Conservation (phyloP, 2,329 filamentous ascomycete genomes). For the Triangularia setosa region DNA sequence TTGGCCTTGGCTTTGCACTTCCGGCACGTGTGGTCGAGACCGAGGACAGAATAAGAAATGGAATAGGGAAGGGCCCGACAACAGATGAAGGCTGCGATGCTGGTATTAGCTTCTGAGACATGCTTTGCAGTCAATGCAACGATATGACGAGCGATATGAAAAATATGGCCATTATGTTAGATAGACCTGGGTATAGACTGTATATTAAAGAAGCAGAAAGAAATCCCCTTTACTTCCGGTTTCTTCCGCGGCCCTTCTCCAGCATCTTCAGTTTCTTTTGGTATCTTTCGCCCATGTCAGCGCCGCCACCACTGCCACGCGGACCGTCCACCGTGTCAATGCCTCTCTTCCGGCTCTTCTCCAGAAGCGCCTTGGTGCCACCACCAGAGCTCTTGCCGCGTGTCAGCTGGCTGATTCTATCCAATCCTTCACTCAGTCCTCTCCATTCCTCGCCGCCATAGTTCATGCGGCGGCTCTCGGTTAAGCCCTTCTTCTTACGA, state of each 20-base stretch:
- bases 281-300: conserved; percentile 68
- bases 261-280: conserved; percentile 63
- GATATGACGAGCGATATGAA: background rate
- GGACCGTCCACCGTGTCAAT: conserved; percentile 66
- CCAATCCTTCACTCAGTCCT: conserved; percentile 76
- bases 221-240: conserved; percentile 39
- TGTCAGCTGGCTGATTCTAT: conserved; percentile 81
- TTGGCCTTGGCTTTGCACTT: conserved; percentile 64
- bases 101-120: conserved; percentile 7
- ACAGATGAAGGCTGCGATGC: conserved; percentile 7
- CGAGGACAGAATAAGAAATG: conserved; percentile 60
- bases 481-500: conserved; percentile 57
- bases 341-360: conserved; percentile 81
- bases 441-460: conserved; percentile 93
- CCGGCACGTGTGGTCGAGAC: conserved; percentile 62
- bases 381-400: conserved; percentile 58
- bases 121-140: background rate
- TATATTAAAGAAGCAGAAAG: background rate
- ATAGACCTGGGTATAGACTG: background rate
- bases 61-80: conserved; percentile 34
- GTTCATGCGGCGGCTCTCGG: conserved; percentile 56
- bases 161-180: background rate
- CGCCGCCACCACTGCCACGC: conserved; percentile 51
- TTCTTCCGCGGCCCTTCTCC: conserved; percentile 43
- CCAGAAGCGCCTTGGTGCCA: conserved; percentile 60